phyloP scores from a whole-genome alignment of 345 rosid species.

The Noccaea caerulescens region DNA sequence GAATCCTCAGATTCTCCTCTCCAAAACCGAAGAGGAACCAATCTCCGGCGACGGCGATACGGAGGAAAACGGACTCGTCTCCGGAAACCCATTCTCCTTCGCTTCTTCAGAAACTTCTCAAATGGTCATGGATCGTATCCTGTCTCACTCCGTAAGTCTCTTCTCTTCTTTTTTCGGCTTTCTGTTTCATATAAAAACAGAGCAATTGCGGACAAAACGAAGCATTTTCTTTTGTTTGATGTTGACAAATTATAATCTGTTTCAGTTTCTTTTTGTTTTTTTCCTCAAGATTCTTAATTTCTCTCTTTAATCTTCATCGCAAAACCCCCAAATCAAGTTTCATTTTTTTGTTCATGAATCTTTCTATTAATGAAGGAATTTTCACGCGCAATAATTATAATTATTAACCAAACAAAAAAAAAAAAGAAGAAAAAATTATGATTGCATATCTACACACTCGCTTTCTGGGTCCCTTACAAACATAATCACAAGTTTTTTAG shows the following conservation, averaged over 20 bases:
- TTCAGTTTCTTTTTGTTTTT: constrained; percentile 8
- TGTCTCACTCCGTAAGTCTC: constrained; percentile 94
- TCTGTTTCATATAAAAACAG: constrained; percentile 28
- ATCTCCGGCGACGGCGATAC: constrained; percentile 49
- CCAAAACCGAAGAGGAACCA: constrained; percentile 63
- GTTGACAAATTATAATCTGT: constrained; percentile 19
- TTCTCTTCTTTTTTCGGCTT: not conserved
- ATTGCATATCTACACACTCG: constrained; percentile 22
- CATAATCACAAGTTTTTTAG: constrained; percentile 29
- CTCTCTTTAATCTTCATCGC: not conserved
- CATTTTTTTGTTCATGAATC: constrained; percentile 1
- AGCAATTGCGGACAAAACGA: constrained; percentile 41
- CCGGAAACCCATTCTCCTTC: constrained; percentile 92
- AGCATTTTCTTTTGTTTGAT: constrained; percentile 17
- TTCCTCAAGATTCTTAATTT: not conserved
- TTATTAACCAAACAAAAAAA: constrained; percentile 12
- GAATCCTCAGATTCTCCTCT: constrained; percentile 51
- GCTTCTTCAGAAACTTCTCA: constrained; percentile 96
- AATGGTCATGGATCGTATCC: constrained; percentile 96
- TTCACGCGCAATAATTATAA: constrained; percentile 43
- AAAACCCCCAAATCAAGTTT: not conserved
- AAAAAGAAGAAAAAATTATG: not conserved
- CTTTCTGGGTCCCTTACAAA: constrained; percentile 42
- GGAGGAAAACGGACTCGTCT: constrained; percentile 64
- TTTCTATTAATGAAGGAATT: not conserved